These are phyloP conservation scores for Melastoma candidum DNA, from an alignment of 441 rosid genomes.

Conservation along the genomic window DNA sequence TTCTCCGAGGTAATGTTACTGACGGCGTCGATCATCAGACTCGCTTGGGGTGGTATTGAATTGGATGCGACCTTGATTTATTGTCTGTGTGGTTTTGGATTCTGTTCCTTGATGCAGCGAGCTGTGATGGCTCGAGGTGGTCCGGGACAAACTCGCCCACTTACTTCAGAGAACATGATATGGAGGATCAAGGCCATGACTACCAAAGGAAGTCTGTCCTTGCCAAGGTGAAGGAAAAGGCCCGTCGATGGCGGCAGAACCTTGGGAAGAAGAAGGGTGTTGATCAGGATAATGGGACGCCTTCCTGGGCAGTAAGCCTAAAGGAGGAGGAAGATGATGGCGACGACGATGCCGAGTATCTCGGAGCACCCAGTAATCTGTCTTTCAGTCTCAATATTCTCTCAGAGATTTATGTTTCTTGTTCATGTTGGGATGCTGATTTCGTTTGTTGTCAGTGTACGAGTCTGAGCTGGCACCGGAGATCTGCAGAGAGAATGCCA, in stretches of 20 bases:
- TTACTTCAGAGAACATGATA: slow-evolving; percentile 26
- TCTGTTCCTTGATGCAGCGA: slow-evolving; percentile 4
- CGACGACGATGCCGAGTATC: slow-evolving; percentile 46
- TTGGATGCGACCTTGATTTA: background rate
- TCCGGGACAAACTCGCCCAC: slow-evolving; percentile 9
- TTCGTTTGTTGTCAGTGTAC: slow-evolving; percentile 41
- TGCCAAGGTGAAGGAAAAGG: slow-evolving; percentile 50
- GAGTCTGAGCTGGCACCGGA: slow-evolving; percentile 87
- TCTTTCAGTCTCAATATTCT: background rate
- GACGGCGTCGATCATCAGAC: too few relatives aligned
- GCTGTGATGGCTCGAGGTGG: slow-evolving; percentile 32
- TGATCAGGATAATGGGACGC: slow-evolving; percentile 25
- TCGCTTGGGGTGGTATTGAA: background rate
- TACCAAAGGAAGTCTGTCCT: slow-evolving; percentile 52
- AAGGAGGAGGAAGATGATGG: slow-evolving; percentile 18
- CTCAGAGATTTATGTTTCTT: too few relatives aligned
- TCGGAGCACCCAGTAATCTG: slow-evolving; percentile 58
- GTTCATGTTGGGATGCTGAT: too few relatives aligned
- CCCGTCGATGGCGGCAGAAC: slow-evolving; percentile 34
- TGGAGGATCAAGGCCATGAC: slow-evolving; percentile 31
- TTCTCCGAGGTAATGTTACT: background rate
- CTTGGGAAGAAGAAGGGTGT: slow-evolving; percentile 32
- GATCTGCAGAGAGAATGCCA: slow-evolving; percentile 38
- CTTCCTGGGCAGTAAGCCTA: slow-evolving; percentile 27
- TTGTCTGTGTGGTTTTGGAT: background rate